Percentiles rank a stretch among this genome's conserved stretches.
Evolutionary conservation across 2,329 filamentous ascomycete species (phyloP).

Genomic region (Coleophoma eucalyptorum): DNA sequence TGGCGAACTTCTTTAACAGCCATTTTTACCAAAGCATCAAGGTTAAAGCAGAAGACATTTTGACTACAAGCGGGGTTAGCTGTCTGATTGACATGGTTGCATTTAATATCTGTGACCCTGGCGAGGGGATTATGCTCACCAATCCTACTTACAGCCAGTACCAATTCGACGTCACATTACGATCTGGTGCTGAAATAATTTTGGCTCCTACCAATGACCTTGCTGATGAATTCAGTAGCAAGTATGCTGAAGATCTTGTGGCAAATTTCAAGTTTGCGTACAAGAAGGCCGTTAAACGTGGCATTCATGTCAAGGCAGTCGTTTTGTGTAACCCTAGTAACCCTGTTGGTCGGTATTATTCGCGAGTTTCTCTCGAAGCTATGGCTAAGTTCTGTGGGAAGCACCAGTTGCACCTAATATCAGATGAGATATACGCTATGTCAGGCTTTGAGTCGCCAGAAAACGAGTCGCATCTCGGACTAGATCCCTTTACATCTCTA

Average conservation of each 20-base stretch:
- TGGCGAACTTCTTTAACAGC: constrained; percentile 13
- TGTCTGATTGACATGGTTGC: constrained; percentile 36
- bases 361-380: constrained; percentile 15
- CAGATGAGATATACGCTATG: constrained; percentile 45
- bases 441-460: constrained; percentile 31
- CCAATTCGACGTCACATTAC: constrained; percentile 29
- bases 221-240: constrained; percentile 1
- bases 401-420: constrained; percentile 38
- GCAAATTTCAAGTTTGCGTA: constrained; percentile 30
- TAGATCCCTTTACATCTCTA: constrained; percentile 39
- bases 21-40: not conserved
- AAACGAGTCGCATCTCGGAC: constrained; percentile 8
- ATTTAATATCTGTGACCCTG: constrained; percentile 34
- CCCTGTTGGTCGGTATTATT: constrained; percentile 10
- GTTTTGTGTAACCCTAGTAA: constrained; percentile 32
- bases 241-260: constrained; percentile 3
- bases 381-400: constrained; percentile 34
- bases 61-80: constrained; percentile 32
- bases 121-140: constrained; percentile 39
- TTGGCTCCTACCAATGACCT: constrained; percentile 23
- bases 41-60: not conserved
- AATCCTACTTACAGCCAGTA: constrained; percentile 43
- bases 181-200: constrained; percentile 24
- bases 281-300: constrained; percentile 23
- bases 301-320: constrained; percentile 31